Percentiles rank a stretch among this genome's conserved stretches.
Evolutionary conservation across 2,329 filamentous ascomycete genomes (phyloP).

Genomic region (Aspergillus sojae): DNA sequence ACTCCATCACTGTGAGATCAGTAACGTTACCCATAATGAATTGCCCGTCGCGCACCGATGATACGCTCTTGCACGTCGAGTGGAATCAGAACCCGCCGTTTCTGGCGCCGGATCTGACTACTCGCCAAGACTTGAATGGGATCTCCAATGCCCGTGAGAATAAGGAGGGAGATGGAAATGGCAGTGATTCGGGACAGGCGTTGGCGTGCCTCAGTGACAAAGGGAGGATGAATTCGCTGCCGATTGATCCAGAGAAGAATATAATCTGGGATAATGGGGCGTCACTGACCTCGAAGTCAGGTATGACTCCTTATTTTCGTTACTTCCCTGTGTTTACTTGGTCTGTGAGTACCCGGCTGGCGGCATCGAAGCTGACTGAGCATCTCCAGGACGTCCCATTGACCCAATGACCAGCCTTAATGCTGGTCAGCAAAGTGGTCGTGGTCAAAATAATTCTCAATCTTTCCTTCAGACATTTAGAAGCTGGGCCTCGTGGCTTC

Average conservation of each 20-base stretch:
- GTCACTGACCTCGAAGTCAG: slow-evolving; percentile 33
- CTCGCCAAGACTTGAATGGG: slow-evolving; percentile 59
- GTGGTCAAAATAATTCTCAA: slow-evolving; percentile 3
- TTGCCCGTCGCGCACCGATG: slow-evolving; percentile 58
- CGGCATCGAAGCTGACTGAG: neutral
- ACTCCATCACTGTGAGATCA: neutral
- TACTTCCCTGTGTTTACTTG: neutral
- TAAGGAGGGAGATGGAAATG: slow-evolving; percentile 16
- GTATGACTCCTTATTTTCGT: slow-evolving; percentile 15
- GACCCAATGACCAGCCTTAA: slow-evolving; percentile 8
- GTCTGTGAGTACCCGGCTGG: neutral
- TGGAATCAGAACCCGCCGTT: slow-evolving; percentile 60
- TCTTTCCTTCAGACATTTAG: slow-evolving; percentile 19
- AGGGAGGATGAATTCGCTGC: slow-evolving; percentile 1
- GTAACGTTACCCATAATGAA: slow-evolving; percentile 47
- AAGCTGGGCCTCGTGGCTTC: slow-evolving; percentile 29
- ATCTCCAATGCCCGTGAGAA: slow-evolving; percentile 55
- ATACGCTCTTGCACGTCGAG: slow-evolving; percentile 49
- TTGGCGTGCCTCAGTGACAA: neutral
- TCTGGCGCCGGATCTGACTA: slow-evolving; percentile 54
- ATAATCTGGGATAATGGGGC: slow-evolving; percentile 14
- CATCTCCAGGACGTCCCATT: slow-evolving; percentile 25
- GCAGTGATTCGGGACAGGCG: neutral
- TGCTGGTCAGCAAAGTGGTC: slow-evolving; percentile 5
- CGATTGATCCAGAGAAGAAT: slow-evolving; percentile 12